Evolutionary conservation across 371 early-diverging fungal species (phyloP).

Genomic region (Catenaria anguillulae): DNA sequence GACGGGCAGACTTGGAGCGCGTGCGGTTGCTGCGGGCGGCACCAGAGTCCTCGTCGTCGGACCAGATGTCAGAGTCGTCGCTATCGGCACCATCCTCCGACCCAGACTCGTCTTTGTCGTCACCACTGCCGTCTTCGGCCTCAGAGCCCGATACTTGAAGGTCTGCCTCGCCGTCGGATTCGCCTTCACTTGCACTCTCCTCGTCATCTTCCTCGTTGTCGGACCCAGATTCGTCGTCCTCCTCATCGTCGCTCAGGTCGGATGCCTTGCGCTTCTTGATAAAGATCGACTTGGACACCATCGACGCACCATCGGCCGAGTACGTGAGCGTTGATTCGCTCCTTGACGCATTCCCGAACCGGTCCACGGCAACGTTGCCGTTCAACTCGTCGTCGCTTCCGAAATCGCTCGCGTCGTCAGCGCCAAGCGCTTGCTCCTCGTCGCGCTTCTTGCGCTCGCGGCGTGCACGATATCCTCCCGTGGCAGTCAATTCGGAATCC

Average conservation of each 20-base stretch:
- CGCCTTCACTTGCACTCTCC: slow-evolving; percentile 16
- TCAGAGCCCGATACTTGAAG: slow-evolving; percentile 9
- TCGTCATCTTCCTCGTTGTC: slow-evolving; percentile 5
- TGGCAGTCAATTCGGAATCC: background rate
- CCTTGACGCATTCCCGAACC: background rate
- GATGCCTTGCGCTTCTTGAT: background rate
- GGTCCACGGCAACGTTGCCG: background rate
- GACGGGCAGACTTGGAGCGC: background rate
- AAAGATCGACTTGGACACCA: slow-evolving; percentile 14
- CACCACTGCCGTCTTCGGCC: slow-evolving; percentile 26
- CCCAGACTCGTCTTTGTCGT: slow-evolving; percentile 14
- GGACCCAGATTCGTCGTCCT: background rate
- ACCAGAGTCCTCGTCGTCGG: slow-evolving; percentile 23
- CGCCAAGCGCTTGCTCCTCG: background rate
- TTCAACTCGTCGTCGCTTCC: background rate
- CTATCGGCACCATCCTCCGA: slow-evolving; percentile 21
- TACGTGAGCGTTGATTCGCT: slow-evolving; percentile 19
- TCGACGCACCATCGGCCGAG: slow-evolving; percentile 20
- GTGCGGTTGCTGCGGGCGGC: slow-evolving; percentile 1
- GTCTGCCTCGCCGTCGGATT: slow-evolving; percentile 23
- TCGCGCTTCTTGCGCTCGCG: slow-evolving; percentile 4
- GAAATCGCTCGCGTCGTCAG: slow-evolving; percentile 37
- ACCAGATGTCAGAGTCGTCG: slow-evolving; percentile 19
- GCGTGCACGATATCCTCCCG: background rate
- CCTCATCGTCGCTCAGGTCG: slow-evolving; percentile 6